Conservation (phyloP, 2,329 filamentous ascomycete genomes). For the Aspergillus sp. region DNA sequence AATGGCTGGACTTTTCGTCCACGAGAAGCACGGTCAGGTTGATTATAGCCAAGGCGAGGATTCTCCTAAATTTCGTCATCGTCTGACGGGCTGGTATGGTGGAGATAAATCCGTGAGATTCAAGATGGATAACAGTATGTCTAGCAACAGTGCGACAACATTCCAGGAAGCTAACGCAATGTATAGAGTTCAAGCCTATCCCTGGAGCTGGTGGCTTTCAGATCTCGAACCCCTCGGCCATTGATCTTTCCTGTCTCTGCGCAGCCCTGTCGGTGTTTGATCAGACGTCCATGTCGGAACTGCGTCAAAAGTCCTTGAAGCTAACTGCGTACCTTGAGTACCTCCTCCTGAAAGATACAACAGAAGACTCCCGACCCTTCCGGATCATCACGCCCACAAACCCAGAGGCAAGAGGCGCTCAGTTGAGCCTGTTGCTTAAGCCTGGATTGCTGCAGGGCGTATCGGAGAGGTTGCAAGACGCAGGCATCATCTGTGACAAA, state of each 20-base stretch:
- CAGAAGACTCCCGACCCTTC: constrained; percentile 45
- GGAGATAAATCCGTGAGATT: constrained; percentile 72
- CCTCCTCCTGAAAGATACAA: constrained; percentile 50
- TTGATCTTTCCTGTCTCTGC: constrained; percentile 70
- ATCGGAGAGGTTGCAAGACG: constrained; percentile 61
- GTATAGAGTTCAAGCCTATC: constrained; percentile 66
- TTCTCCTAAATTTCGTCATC: constrained; percentile 56
- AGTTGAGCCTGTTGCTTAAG: constrained; percentile 71
- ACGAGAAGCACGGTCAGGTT: constrained; percentile 62
- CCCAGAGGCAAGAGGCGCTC: constrained; percentile 66
- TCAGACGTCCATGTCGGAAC: constrained; percentile 63
- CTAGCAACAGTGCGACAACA: neutral
- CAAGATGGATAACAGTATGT: constrained; percentile 68
- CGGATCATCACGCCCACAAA: constrained; percentile 66
- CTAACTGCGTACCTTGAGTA: constrained; percentile 74
- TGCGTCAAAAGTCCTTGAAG: constrained; percentile 67
- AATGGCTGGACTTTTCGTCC: constrained; percentile 76
- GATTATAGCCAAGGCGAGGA: constrained; percentile 40
- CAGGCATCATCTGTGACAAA: constrained; percentile 76
- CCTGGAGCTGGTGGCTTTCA: constrained; percentile 77
- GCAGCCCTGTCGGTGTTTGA: constrained; percentile 71
- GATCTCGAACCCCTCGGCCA: constrained; percentile 73
- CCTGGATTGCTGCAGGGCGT: constrained; percentile 69
- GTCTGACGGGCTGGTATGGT: constrained; percentile 81
- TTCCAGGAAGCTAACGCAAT: constrained; percentile 4